Conservation (phyloP, 148 eudicot species). For the Rhododendron kiyosumense region DNA sequence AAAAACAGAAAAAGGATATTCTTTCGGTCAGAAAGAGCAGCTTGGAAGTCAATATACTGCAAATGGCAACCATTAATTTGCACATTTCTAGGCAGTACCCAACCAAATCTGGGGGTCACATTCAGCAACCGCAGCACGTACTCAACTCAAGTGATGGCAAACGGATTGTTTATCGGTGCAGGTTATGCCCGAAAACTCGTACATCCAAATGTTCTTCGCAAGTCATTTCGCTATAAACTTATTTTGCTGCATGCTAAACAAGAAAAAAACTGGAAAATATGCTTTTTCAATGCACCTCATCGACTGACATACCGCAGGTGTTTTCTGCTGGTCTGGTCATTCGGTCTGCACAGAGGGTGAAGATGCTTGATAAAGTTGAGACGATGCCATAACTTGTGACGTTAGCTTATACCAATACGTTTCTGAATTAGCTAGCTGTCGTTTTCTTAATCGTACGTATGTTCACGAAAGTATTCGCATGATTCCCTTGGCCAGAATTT, state of each 20-base stretch:
- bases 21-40: slow-evolving; percentile 85
- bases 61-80: slow-evolving; percentile 74
- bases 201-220: not conserved
- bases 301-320: slow-evolving; percentile 38
- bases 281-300: not conserved
- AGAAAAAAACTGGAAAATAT: not conserved
- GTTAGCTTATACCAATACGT: not conserved
- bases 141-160: slow-evolving; percentile 38
- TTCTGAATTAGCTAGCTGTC: not conserved
- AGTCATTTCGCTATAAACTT: not conserved
- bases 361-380: slow-evolving; percentile 78
- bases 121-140: slow-evolving; percentile 54
- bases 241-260: not conserved
- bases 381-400: slow-evolving; percentile 46
- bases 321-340: slow-evolving; percentile 58
- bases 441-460: not conserved
- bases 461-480: not conserved
- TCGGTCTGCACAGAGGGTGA: slow-evolving; percentile 77
- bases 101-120: slow-evolving; percentile 71
- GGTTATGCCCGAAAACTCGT: slow-evolving; percentile 30
- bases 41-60: slow-evolving; percentile 80
- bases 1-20: not conserved
- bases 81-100: slow-evolving; percentile 73
- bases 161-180: slow-evolving; percentile 79
- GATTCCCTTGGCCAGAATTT: not conserved